A percentile compares a stretch with the other conserved stretches of the same genome.
These are phyloP conservation scores for Botryosphaeria dothidea DNA, from an alignment of 2,329 filamentous ascomycete genomes.

Conservation along the genomic window DNA sequence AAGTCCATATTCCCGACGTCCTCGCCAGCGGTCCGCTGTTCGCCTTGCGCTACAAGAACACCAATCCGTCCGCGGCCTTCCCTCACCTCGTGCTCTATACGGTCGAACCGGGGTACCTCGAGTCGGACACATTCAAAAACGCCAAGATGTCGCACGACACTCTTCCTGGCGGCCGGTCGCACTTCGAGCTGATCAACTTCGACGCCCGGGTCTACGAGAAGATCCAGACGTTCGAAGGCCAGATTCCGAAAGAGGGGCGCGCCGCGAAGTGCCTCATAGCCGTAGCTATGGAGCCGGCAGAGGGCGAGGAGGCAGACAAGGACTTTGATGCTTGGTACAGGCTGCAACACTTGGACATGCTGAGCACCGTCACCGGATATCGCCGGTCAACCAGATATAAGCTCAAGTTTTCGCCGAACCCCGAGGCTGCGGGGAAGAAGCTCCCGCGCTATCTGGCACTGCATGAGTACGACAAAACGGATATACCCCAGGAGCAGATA, in stretches of 20 bases:
- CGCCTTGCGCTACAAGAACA: conserved; percentile 20
- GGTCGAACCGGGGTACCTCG: neutral
- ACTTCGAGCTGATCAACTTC: neutral
- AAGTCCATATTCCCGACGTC: conserved; percentile 13
- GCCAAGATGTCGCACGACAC: neutral
- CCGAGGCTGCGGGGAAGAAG: neutral
- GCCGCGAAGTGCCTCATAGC: neutral
- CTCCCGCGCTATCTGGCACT: conserved; percentile 26
- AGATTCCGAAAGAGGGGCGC: conserved; percentile 1
- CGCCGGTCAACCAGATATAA: conserved; percentile 22
- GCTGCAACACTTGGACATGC: conserved; percentile 24
- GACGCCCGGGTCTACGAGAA: conserved; percentile 5
- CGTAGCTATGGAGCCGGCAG: conserved; percentile 4
- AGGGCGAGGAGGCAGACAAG: neutral
- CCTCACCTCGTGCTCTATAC: neutral
- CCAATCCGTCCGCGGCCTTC: neutral
- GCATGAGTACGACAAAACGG: conserved; percentile 29
- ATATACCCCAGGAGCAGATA: conserved; percentile 26
- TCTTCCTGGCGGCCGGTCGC: neutral
- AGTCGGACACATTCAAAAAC: neutral
- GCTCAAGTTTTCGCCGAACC: neutral
- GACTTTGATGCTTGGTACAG: conserved; percentile 30
- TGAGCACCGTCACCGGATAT: conserved; percentile 21
- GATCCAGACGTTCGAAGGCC: conserved; percentile 14
- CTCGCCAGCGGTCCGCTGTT: conserved; percentile 9